Evolutionary conservation across 2,329 filamentous ascomycete species (phyloP).

Genomic region (Penicillium brasilianum): DNA sequence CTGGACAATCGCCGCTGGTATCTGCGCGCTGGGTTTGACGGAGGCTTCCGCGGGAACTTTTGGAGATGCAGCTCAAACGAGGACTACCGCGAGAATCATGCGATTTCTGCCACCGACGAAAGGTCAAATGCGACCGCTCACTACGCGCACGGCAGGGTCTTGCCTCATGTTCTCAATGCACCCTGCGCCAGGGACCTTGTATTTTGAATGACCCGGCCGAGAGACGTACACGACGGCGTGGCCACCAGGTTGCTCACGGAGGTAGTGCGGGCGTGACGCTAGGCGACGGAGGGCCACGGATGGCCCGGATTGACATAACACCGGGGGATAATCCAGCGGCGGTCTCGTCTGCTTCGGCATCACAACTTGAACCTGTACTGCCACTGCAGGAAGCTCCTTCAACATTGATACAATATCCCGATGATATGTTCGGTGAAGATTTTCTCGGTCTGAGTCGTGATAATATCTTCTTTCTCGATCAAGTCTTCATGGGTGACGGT

Average conservation of each 20-base stretch:
- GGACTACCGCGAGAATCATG: conserved; percentile 11
- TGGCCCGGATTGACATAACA: too few relatives aligned
- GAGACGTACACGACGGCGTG: too few relatives aligned
- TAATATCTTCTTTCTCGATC: conserved; percentile 32
- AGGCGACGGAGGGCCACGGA: too few relatives aligned
- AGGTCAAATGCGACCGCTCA: conserved; percentile 34
- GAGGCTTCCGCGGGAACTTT: too few relatives aligned
- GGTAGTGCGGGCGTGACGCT: too few relatives aligned
- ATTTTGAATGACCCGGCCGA: too few relatives aligned
- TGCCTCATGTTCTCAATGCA: conserved; percentile 30
- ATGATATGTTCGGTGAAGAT: background rate
- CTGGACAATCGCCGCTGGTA: too few relatives aligned
- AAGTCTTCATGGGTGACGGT: conserved; percentile 28
- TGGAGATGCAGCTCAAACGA: conserved; percentile 10
- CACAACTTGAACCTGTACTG: too few relatives aligned
- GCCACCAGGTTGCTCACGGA: too few relatives aligned
- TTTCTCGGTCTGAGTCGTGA: conserved; percentile 28
- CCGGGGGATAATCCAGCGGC: too few relatives aligned
- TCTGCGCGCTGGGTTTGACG: background rate
- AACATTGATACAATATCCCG: conserved; percentile 4
- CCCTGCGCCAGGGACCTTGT: conserved; percentile 18
- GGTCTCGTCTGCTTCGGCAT: too few relatives aligned
- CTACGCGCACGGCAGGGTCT: conserved; percentile 23
- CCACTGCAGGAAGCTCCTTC: too few relatives aligned
- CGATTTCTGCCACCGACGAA: conserved; percentile 23